Base-by-base conservation (phyloP, 1,284 basidiomycete species). In the Marasmius tenuissimus region DNA sequence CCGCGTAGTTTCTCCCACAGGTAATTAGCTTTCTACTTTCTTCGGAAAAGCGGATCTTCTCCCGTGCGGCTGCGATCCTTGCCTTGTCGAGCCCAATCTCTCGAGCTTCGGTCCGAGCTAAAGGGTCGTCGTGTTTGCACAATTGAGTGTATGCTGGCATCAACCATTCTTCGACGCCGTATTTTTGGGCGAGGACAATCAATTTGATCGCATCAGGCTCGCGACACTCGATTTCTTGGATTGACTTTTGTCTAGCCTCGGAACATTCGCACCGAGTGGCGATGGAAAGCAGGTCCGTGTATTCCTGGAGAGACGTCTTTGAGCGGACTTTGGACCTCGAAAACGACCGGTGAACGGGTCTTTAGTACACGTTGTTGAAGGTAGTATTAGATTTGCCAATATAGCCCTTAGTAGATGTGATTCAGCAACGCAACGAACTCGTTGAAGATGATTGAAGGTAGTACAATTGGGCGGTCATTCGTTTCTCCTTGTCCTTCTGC, bases 401-500 rank as follows among this genome's bases (percentile, higher is more conserved):
- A 27, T 33, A 39, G 50, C 61, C 61, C 61, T 16, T 56, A 20
- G n/a, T 62, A 62, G 47, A 62, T 55, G 37, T 59, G 50, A 37
- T 62, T 38, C 7, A 62, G 51, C 20, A 62, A 39, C 18, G 34
- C 48, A n/a, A 54, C 42, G n/a, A 62, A 62, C 50, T 62, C 51
- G 3, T 11, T 35, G 45, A 35, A 49, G 14, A 57, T 55, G 18
- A 62, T 53, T 11, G 45, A 42, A 3, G 54, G 57, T 18, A 62
- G 27, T 45, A 50, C 57, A 22, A 62, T 47, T 35, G 57, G 57
- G 2, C 51, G n/a, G 12, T 38, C 35, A 14, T 54, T 34, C n/a
- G 52, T 35, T 18, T 54, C 34, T 14, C 38, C 52, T 37, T 54
- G 4, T 5, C 52, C 52, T n/a, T 54, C 27, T 12, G 34, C 34